These are phyloP conservation scores for Leucocoprinus leucothites DNA, from an alignment of 768 basidiomycete species.

Conservation along the genomic window DNA sequence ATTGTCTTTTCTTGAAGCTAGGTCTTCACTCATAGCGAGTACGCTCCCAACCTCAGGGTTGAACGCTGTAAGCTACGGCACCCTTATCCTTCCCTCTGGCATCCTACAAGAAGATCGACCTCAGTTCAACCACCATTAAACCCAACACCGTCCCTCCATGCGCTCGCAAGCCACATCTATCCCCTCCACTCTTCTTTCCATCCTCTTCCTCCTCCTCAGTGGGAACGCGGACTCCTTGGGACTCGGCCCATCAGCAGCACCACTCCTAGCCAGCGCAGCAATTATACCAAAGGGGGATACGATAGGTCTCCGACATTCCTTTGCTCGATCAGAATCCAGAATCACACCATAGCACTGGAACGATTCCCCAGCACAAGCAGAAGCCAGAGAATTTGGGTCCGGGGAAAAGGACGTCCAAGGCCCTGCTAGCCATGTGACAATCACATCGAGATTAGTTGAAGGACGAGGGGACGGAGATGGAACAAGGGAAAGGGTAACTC, in stretches of 20 bases:
- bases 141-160: no score
- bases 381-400: not conserved
- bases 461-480: not conserved
- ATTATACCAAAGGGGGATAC: not conserved
- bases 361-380: not conserved
- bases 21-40: not conserved
- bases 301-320: not conserved
- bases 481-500: no score
- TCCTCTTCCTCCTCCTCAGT: not conserved
- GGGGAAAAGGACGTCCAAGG: not conserved
- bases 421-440: not conserved
- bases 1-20: conserved; percentile 4
- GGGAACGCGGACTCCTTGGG: not conserved
- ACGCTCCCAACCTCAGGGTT: not conserved
- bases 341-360: not conserved
- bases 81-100: no score
- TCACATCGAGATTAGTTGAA: not conserved
- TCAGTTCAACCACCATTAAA: no score
- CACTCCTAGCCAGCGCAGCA: not conserved
- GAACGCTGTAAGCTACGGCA: not conserved
- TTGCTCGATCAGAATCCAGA: not conserved
- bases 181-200: no score
- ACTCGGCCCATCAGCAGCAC: not conserved
- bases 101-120: not conserved
- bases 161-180: no score